Evolutionary conservation across 2,329 filamentous ascomycete genomes (phyloP).

Genomic region (Pseudopyrenochaeta lycopersici): DNA sequence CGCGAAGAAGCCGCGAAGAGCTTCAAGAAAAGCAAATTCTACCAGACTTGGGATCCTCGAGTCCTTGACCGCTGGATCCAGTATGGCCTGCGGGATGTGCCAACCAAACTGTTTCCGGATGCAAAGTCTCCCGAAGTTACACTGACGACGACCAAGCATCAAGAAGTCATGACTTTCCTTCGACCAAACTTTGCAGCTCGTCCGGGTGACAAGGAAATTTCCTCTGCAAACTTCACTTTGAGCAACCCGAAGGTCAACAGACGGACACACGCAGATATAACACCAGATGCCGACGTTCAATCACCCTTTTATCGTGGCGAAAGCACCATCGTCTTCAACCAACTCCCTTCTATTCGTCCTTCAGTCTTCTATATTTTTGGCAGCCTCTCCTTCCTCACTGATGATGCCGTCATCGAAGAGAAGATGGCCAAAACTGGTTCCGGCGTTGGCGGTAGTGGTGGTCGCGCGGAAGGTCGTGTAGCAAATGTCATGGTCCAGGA

Average conservation of each 20-base stretch:
- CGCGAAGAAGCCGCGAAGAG: constrained; percentile 71
- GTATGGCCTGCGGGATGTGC: constrained; percentile 78
- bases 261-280: constrained; percentile 55
- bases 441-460: constrained; percentile 73
- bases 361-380: constrained; percentile 73
- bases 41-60: constrained; percentile 80
- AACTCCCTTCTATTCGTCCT: constrained; percentile 69
- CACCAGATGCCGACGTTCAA: constrained; percentile 44
- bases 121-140: constrained; percentile 65
- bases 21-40: constrained; percentile 78
- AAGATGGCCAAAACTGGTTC: constrained; percentile 72
- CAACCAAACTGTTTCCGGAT: constrained; percentile 67
- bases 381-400: constrained; percentile 63
- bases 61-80: constrained; percentile 78
- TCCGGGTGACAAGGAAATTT: constrained; percentile 56
- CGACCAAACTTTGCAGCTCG: constrained; percentile 65
- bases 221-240: constrained; percentile 35
- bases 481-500: constrained; percentile 69
- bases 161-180: constrained; percentile 84
- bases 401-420: constrained; percentile 59
- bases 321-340: constrained; percentile 62
- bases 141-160: constrained; percentile 82
- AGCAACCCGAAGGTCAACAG: constrained; percentile 46
- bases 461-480: constrained; percentile 71
- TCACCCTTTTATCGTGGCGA: constrained; percentile 74